phyloP scores from a whole-genome alignment of 257 asterid species.

The Capsicum baccatum region DNA sequence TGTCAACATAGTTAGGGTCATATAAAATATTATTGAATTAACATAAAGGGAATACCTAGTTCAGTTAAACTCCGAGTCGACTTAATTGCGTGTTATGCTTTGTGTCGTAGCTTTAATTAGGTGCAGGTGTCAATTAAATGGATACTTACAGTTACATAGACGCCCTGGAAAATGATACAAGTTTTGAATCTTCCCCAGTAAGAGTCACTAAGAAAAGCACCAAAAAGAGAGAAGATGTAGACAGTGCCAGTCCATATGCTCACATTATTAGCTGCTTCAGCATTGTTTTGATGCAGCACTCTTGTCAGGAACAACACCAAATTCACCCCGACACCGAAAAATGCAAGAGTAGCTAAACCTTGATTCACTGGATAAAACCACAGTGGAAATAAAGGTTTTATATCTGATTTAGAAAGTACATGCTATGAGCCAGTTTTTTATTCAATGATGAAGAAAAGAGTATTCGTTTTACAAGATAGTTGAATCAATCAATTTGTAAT shows the following conservation, averaged over 20 bases:
- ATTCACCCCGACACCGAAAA: conserved; percentile 94
- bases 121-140: not conserved
- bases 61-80: not conserved
- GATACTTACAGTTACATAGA: conserved; percentile 71
- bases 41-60: too few relatives aligned
- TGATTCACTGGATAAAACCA: conserved; percentile 67
- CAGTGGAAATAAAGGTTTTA: not conserved
- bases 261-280: conserved; percentile 89
- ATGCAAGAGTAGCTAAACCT: conserved; percentile 93
- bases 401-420: not conserved
- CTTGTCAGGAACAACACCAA: conserved; percentile 87
- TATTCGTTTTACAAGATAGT: not conserved
- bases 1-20: too few relatives aligned
- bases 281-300: conserved; percentile 79
- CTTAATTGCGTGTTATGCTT: not conserved
- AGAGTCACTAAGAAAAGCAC: conserved; percentile 94
- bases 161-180: conserved; percentile 81
- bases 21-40: too few relatives aligned
- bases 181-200: conserved; percentile 96
- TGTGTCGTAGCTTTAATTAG: not conserved
- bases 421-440: too few relatives aligned
- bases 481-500: not conserved
- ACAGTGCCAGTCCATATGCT: conserved; percentile 99
- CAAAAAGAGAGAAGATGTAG: conserved; percentile 94
- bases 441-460: not conserved